Evolutionary conservation across 257 asterid genomes (phyloP).

Genomic region (Buddleja alternifolia): DNA sequence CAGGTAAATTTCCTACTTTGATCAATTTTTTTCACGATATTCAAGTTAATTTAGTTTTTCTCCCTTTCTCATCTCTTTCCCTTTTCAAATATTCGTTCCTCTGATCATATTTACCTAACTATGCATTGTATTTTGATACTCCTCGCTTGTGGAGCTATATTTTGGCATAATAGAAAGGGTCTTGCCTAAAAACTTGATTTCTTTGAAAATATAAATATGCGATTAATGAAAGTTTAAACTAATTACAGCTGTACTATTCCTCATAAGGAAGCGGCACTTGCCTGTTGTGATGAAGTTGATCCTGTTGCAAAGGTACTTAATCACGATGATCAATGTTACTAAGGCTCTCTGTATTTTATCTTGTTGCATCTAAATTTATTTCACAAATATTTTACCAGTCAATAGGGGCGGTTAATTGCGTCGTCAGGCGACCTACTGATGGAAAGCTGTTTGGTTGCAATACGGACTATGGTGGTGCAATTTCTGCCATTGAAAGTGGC

Average conservation of each 20-base stretch:
- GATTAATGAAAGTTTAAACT: conserved; percentile 21
- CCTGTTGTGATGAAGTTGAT: conserved; percentile 81
- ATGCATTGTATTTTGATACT: too few species aligned
- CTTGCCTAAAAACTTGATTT: not conserved
- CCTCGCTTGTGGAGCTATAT: too few species aligned
- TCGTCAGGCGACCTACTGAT: conserved; percentile 59
- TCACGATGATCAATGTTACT: conserved; percentile 8
- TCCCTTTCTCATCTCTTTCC: too few species aligned
- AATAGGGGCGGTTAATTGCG: conserved; percentile 91
- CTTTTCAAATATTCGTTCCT: too few species aligned
- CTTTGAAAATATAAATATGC: not conserved
- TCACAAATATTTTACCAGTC: conserved; percentile 51
- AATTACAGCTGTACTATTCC: conserved; percentile 89
- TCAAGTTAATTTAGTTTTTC: too few species aligned
- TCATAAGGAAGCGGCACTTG: conserved; percentile 81
- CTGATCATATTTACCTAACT: too few species aligned
- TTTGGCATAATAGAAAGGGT: not conserved
- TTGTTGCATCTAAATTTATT: conserved; percentile 27
- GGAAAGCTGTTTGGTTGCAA: conserved; percentile 94
- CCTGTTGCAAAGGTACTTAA: conserved; percentile 81
- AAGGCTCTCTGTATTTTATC: conserved; percentile 13
- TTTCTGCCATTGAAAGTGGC: conserved; percentile 83
- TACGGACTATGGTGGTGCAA: conserved; percentile 94
- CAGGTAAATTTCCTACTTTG: too few species aligned
- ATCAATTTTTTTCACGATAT: too few species aligned